phyloP scores from a whole-genome alignment of 1,139 yeast species.

The Taphrina pruni region DNA sequence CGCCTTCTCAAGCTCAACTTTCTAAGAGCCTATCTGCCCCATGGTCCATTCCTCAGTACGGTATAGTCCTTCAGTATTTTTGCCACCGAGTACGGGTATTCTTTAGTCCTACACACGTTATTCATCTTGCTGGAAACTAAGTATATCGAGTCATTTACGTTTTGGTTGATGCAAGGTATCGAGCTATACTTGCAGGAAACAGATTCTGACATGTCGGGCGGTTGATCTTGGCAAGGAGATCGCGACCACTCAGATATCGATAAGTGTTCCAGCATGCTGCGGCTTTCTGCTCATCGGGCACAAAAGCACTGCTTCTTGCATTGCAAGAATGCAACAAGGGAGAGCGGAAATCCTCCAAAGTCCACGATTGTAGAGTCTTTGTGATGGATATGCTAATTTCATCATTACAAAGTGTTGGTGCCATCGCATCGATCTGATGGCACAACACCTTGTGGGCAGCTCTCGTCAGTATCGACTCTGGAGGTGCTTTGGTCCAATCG shows the following conservation, averaged over 20 bases:
- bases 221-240: not conserved
- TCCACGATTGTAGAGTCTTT: not conserved
- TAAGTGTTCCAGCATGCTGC: constrained; percentile 7
- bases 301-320: not conserved
- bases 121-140: not conserved
- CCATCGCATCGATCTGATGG: not conserved
- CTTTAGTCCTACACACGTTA: not conserved
- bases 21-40: constrained; percentile 10
- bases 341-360: not conserved
- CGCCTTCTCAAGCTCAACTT: no score
- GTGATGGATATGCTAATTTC: not conserved
- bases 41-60: constrained; percentile 11
- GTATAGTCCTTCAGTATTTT: constrained; percentile 21
- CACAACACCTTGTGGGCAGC: not conserved
- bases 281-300: not conserved
- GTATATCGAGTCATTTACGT: not conserved
- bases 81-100: not conserved
- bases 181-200: constrained; percentile 18
- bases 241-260: constrained; percentile 13
- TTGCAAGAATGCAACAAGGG: constrained; percentile 8
- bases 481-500: constrained; percentile 20
- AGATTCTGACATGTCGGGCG: not conserved
- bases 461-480: not conserved
- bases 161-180: not conserved
- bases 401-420: constrained; percentile 5